A percentile compares a stretch with the other conserved stretches of the same genome.
phyloP scores from a whole-genome alignment of 1,284 basidiomycete genomes.

The Sparassis latifolia region DNA sequence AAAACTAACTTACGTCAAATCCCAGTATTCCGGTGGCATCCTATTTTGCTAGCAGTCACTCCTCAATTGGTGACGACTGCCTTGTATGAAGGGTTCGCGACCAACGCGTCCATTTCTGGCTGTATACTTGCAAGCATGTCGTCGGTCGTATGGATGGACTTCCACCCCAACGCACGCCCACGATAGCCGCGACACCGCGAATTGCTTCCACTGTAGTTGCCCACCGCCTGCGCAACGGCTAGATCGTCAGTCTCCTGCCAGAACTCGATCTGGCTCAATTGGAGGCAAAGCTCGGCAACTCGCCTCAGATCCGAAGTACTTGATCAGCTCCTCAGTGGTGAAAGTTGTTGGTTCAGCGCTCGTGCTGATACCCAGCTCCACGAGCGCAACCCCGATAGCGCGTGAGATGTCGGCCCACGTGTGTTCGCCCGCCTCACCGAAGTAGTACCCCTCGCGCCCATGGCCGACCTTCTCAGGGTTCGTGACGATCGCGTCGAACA shows the following conservation, averaged over 20 bases:
- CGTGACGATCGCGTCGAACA: conserved; percentile 17
- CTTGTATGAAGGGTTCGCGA: background rate
- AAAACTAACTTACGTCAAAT: no score
- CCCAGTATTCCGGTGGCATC: no score
- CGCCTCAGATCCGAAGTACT: conserved; percentile 15
- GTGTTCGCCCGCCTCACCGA: conserved; percentile 42
- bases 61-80: background rate
- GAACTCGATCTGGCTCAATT: no score
- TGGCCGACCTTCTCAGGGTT: conserved; percentile 22
- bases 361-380: conserved; percentile 12
- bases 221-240: no score
- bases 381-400: conserved; percentile 30
- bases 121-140: conserved; percentile 30
- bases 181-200: conserved; percentile 34
- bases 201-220: conserved; percentile 31
- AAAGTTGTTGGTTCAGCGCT: conserved; percentile 11
- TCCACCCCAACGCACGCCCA: conserved; percentile 36
- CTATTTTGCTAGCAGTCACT: background rate
- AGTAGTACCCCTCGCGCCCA: conserved; percentile 42
- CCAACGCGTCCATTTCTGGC: background rate
- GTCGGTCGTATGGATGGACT: conserved; percentile 24
- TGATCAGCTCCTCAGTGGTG: conserved; percentile 26
- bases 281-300: no score
- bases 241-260: no score
- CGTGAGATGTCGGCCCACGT: conserved; percentile 30